Evolutionary conservation across 1,284 basidiomycete species (phyloP).

Genomic region (Pseudomicrostroma phylloplanum): DNA sequence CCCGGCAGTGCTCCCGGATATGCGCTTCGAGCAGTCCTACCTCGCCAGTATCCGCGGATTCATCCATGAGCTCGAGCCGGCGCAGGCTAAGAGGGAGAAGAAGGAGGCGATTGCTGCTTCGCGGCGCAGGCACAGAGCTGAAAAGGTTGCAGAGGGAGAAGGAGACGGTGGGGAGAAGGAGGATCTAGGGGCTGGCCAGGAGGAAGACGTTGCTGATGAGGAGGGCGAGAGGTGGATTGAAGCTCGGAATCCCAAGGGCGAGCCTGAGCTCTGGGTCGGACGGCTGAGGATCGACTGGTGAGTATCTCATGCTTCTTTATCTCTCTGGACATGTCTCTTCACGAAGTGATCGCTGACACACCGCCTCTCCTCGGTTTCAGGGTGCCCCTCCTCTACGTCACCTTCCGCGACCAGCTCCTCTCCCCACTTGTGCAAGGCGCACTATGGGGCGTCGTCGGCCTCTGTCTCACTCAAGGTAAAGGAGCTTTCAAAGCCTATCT

Average conservation of each 20-base stretch:
- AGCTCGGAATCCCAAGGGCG: constrained; percentile 1
- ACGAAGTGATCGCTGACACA: neutral
- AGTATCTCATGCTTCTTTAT: constrained; percentile 5
- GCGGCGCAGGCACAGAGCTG: neutral
- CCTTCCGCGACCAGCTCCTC: constrained; percentile 37
- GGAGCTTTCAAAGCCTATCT: too few species aligned
- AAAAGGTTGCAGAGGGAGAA: neutral
- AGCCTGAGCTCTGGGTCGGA: constrained; percentile 35
- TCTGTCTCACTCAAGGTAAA: constrained; percentile 11
- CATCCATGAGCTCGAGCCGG: constrained; percentile 25
- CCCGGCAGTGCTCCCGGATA: constrained; percentile 22
- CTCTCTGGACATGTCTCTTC: neutral
- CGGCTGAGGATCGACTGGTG: constrained; percentile 40
- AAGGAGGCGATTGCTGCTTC: neutral
- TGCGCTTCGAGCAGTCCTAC: constrained; percentile 42
- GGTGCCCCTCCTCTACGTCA: constrained; percentile 37
- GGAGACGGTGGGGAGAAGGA: constrained; percentile 12
- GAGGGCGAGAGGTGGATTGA: constrained; percentile 8
- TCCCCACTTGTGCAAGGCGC: constrained; percentile 40
- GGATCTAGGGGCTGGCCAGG: constrained; percentile 12
- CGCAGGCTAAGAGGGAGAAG: constrained; percentile 11
- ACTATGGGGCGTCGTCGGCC: constrained; percentile 31
- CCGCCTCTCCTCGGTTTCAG: constrained; percentile 15
- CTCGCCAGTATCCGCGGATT: constrained; percentile 33
- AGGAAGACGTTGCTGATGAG: constrained; percentile 13